Evolutionary conservation across 257 asterid genomes (phyloP), one percentile per base, ranked within the genome.

Genomic region (Solanum paucissectum): DNA sequence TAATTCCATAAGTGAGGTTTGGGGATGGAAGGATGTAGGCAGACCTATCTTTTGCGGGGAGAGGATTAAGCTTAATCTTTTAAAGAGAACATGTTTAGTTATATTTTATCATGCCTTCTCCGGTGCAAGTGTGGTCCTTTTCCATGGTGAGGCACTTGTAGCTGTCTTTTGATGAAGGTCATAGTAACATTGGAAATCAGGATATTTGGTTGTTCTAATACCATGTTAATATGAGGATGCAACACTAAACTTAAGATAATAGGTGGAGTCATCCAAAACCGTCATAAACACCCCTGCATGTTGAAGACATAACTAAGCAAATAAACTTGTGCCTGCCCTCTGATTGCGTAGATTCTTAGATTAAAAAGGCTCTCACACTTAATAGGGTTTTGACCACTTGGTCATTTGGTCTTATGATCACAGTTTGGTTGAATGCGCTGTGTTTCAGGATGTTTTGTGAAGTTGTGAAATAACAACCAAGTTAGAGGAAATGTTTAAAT

Each of bases 131-230:
- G 29, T 29, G 69, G 5, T 82, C 38, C 9, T 49, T 76, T 76
- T 76, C 21, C 21, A n/a, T 40, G 34, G 85, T 12, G 16, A 82
- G 33, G 69, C 42, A 82, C 44, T 29, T 29, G 85, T 32, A 93
- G 89, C 86, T 89, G 92, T 62, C 38, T 83, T 46, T 27, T 13
- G 62, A 68, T 81, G 77, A 37, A 23, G 33, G 36, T 23, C 40
- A 40, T 16, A 62, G 81, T 58, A 38, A 77, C 38, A 20, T 34
- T 29, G 2, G 2, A 21, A 84, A 27, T 5, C 29, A 38, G n/a
- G 38, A 33, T 60, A 6, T 49, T 40, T 87, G 83, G 27, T 60
- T 27, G 49, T 62, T 42, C 10, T 21, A 44, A 32, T 42, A 42
- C 37, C 66, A 49, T 44, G 62, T 33, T 46, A 82, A 32, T 46